These are phyloP conservation scores for Termitomyces sp. DNA, from an alignment of 768 basidiomycete genomes.

Conservation along the genomic window DNA sequence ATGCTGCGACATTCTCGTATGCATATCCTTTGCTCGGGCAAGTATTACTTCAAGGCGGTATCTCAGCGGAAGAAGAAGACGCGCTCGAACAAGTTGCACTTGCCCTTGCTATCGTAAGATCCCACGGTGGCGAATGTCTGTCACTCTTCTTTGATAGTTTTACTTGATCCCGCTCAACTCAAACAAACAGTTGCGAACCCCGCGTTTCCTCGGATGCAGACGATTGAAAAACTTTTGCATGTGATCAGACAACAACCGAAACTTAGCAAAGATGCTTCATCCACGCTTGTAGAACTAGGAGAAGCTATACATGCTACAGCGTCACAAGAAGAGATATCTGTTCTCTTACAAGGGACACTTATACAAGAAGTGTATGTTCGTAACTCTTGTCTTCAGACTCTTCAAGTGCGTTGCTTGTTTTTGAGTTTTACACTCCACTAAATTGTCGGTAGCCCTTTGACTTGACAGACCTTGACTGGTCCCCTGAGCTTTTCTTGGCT, in stretches of 20 bases:
- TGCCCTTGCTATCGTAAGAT: conserved; percentile 60
- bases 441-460: conserved; percentile 68
- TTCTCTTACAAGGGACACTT: conserved; percentile 69
- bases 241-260: conserved; percentile 74
- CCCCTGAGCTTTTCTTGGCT: conserved; percentile 80
- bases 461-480: conserved; percentile 92
- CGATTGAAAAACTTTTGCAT: conserved; percentile 64
- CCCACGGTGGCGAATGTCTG: conserved; percentile 72
- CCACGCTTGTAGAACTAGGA: conserved; percentile 73
- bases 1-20: conserved; percentile 82
- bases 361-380: conserved; percentile 85
- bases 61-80: conserved; percentile 62
- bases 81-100: conserved; percentile 75
- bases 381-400: conserved; percentile 82
- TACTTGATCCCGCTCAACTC: neutral
- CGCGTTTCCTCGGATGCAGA: conserved; percentile 68
- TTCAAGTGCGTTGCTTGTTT: conserved; percentile 52
- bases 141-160: conserved; percentile 6
- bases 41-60: conserved; percentile 65
- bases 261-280: conserved; percentile 78
- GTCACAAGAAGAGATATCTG: conserved; percentile 51
- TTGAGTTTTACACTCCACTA: neutral
- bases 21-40: conserved; percentile 67
- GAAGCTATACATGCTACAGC: conserved; percentile 70
- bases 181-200: conserved; percentile 51